Base-by-base conservation (phyloP, 2,329 filamentous ascomycete genomes). In the Aspergillus clavatus region DNA sequence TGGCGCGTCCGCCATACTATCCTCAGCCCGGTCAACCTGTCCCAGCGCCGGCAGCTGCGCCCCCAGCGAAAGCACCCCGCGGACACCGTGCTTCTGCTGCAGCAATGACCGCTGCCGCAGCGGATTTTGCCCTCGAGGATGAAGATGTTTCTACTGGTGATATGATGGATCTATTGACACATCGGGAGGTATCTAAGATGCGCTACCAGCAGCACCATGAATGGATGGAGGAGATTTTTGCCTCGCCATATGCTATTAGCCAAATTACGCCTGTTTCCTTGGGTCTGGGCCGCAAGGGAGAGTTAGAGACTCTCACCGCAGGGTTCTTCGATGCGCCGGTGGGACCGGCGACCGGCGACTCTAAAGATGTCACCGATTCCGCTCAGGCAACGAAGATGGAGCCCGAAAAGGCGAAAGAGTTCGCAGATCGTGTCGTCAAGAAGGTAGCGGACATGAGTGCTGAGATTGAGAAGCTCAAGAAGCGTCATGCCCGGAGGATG, bases 211-310 rank as follows among this genome's bases (percentile, higher is more conserved):
- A 96, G 62, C 94, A 98, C 59, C 91, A 98, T 60, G 89, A 95
- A 66, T 97, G 91, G 93, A 95, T 98, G 88, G 93, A 97, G 62
- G 91, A 98, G 69, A 84, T 98, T 22, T 80, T 97, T 43, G 88
- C 87, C 1, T 97, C 91, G 1, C 89, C 90, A 0, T 96, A 95
- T 62, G 78, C 86, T 19, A 86, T 91, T 50, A 80, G 79, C 40
- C 88, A 94, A 62, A 95, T 98, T 46, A 81, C 84, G 7, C 89
- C 91, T 0, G 82, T 89, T 2, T 90, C 95, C 62, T 79, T 97
- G 26, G 89, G 89, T 1, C 74, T 97, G 7, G 93, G 93, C 3
- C 78, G 86, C 40, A 87, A 84, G 67, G 93, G 93, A 28, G 86
- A 90, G 66, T 75, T 98, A 16, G 83, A 87, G 19, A 77, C 80